Base-by-base conservation (phyloP, 2,329 filamentous ascomycete species). In the Exophiala spinifera region DNA sequence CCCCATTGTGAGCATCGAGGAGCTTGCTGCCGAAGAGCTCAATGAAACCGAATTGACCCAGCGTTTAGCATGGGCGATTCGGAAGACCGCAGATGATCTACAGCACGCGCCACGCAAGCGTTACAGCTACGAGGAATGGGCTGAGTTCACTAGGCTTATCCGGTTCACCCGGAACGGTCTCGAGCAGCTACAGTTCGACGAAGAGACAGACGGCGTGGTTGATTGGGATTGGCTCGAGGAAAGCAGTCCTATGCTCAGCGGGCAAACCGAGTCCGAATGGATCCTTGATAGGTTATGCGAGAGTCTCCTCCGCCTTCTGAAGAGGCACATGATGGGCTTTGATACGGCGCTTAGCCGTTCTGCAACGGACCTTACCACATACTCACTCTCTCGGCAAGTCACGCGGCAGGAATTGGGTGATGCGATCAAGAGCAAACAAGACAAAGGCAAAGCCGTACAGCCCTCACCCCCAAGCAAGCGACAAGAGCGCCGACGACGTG, bases 91-190 rank as follows among this genome's bases (percentile, higher is more conserved):
- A 1, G 74, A 80, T 45, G 82, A 94, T 65, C 73, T 88, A 31
- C 79, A 81, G 15, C 69, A 75, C 42, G 70, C 77, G 3, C 78
- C 81, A 1, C 76, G 79, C 0, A 84, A 84, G 51, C 79, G 78
- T 50, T 96, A 96, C 67, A 78, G 76, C 0, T 96, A 91, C 60
- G 84, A 91, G 61, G 87, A 95, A 67, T 95, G 91, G 91, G 87
- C 87, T 0, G 88, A 89, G 74, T 94, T 89, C 63, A 85, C 91
- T 6, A 81, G 82, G 19, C 77, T 96, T 28, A 88, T 95, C 34
- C 75, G 80, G 1, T 84, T 85, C 60, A 79, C 70, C 34, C 67
- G 64, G 49, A 71, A 66, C 23, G 65, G 63, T 11, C 62, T 70
- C 2, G 63, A 66, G 2, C 66, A 69, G 39, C 64, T 71, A 2